Conservation (phyloP, 768 basidiomycete species). For the Boletus edulis region DNA sequence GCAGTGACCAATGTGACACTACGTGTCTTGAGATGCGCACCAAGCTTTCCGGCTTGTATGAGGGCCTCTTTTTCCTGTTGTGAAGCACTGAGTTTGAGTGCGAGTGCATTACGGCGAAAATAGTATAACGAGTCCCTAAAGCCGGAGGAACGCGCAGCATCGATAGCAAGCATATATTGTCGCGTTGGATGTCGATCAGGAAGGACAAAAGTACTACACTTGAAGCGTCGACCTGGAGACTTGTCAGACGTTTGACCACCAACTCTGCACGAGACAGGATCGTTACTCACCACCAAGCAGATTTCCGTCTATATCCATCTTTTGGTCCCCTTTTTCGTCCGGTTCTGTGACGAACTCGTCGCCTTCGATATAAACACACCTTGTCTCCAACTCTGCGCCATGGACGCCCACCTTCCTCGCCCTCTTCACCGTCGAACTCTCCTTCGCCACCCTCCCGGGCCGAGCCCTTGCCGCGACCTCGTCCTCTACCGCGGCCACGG, state of each 20-base stretch:
- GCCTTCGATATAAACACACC: conserved; percentile 73
- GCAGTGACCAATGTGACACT: conserved; percentile 94
- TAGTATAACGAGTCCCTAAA: conserved; percentile 98
- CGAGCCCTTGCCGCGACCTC: conserved; percentile 35
- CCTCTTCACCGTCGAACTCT: conserved; percentile 40
- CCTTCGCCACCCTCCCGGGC: conserved; percentile 38
- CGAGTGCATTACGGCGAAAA: conserved; percentile 87
- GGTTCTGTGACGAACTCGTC: conserved; percentile 87
- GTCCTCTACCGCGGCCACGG: conserved; percentile 43
- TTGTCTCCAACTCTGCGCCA: conserved; percentile 73
- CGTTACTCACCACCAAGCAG: conserved; percentile 71
- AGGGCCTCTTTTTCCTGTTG: conserved; percentile 91
- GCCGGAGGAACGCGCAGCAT: conserved; percentile 93
- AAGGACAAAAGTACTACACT: conserved; percentile 84
- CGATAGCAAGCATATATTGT: conserved; percentile 94
- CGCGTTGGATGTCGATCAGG: conserved; percentile 81
- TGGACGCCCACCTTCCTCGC: conserved; percentile 52
- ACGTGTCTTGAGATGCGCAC: conserved; percentile 82
- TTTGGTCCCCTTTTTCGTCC: conserved; percentile 85
- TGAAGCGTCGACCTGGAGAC: conserved; percentile 75
- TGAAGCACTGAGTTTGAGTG: conserved; percentile 87
- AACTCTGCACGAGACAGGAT: not conserved
- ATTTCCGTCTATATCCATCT: conserved; percentile 84
- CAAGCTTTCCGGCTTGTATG: conserved; percentile 84
- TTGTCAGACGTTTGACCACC: not conserved